These are phyloP conservation scores for Solanum lignicaule DNA, from an alignment of 257 asterid species.

Conservation along the genomic window DNA sequence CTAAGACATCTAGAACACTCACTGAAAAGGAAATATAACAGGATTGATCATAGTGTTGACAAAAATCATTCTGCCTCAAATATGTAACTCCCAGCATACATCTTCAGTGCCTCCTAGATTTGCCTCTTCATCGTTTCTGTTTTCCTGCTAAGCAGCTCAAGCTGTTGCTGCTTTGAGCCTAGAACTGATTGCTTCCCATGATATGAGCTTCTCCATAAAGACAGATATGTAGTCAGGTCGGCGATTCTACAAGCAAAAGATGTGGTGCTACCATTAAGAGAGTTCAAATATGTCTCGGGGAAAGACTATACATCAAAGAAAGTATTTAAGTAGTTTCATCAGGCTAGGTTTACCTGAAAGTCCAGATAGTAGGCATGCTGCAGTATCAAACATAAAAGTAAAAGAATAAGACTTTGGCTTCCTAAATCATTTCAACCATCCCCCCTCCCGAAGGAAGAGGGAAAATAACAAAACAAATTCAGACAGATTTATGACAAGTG, in stretches of 20 bases:
- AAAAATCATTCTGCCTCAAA: constrained; percentile 2
- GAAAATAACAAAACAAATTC: neutral
- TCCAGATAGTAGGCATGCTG: constrained; percentile 97
- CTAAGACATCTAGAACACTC: neutral
- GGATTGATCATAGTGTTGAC: neutral
- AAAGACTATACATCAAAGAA: neutral
- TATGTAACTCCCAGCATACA: constrained; percentile 26
- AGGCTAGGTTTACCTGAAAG: constrained; percentile 47
- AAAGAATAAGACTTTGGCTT: neutral
- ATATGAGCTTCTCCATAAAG: constrained; percentile 80
- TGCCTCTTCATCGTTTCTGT: constrained; percentile 27
- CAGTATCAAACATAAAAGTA: neutral
- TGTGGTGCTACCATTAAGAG: neutral
- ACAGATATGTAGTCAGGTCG: constrained; percentile 69
- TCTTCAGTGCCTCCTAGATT: constrained; percentile 6
- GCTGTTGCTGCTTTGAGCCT: constrained; percentile 76
- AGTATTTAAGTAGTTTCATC: neutral
- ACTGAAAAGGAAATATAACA: neutral
- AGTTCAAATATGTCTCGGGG: neutral
- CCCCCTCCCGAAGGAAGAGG: neutral
- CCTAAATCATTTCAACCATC: neutral
- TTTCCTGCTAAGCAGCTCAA: constrained; percentile 44
- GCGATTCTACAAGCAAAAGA: constrained; percentile 41
- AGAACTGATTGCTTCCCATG: constrained; percentile 80
- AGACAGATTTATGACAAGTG: neutral